phyloP scores from a whole-genome alignment of 176 grass and related monocot species.

The Musa itinerans region DNA sequence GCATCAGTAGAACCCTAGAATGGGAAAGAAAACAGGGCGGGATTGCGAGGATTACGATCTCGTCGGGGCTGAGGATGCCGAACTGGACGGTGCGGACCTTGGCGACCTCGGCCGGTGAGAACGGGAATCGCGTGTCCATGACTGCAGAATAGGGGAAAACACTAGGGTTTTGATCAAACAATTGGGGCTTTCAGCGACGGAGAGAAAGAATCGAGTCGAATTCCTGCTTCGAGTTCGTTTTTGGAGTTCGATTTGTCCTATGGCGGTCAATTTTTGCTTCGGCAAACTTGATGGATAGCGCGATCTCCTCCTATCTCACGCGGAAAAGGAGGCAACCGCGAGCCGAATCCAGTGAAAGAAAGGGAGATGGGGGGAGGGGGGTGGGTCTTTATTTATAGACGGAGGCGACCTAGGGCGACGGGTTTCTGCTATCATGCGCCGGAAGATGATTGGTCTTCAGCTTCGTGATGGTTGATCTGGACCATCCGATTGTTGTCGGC shows the following conservation, averaged over 20 bases:
- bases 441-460: no score
- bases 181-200: neutral
- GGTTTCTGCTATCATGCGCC: no score
- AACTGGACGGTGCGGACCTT: conserved; percentile 90
- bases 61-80: conserved; percentile 94
- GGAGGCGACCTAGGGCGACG: neutral
- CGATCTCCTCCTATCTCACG: neutral
- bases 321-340: neutral
- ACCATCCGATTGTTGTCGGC: no score
- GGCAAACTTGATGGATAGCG: no score
- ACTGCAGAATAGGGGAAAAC: neutral
- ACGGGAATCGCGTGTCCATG: conserved; percentile 91
- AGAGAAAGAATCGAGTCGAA: neutral
- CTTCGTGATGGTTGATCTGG: no score
- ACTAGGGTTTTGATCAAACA: neutral
- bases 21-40: neutral
- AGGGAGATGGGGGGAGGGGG: neutral
- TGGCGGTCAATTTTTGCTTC: neutral
- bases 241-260: neutral
- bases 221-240: neutral
- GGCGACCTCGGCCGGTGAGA: conserved; percentile 90
- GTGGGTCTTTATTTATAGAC: conserved; percentile 45
- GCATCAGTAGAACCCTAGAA: neutral
- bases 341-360: no score
- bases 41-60: conserved; percentile 70